Evolutionary conservation across 371 early-diverging fungal genomes (phyloP), one percentile per base, ranked within the genome.

Genomic region (Sanchytrium tribonematis): DNA sequence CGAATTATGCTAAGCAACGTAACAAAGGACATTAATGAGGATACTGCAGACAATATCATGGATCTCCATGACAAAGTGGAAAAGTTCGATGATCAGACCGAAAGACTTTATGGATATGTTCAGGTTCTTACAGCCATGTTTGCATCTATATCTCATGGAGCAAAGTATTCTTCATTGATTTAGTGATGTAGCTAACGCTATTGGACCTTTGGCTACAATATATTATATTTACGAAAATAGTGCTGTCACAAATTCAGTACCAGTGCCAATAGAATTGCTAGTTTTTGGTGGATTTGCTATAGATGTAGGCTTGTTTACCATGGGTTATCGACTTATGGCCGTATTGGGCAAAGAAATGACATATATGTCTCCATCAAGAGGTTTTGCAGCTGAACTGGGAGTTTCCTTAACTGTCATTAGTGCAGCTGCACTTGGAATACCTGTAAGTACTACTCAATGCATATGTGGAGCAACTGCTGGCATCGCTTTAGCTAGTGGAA

Each of bases 391-490:
- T 69, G 91, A 90, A 77, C 78, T 90, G 69, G 85, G 85, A 66
- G 84, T 89, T 65, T 85, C 88, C 30, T 77, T 91, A 29, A 85
- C 91, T 0, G 88, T 91, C n/a, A 74, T 91, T 68, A 87, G 88
- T 0, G 87, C 87, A 71, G 87, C 89, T 69, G 83, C 84, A 74
- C 71, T 89, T 32, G 87, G 85, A 68, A 72, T 90, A 30, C 91
- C 91, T 29, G 84, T 91, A 16, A 88, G 88, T 5, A 88, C 91
- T 1, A 90, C 91, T 1, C 90, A 89, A 72, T 91, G 91, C 75
- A 86, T 88, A 31, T 85, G 85, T 30, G 91, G 91, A 31, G 84
- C 91, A 22, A 87, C 86, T 16, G 80, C 85, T 16, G 83, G 83
- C 31, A 85, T 90, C 69, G 91, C 91, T 71, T 80, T 91, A 17